phyloP scores from a whole-genome alignment of 805 yeast species.

The Lachancea cidri region DNA sequence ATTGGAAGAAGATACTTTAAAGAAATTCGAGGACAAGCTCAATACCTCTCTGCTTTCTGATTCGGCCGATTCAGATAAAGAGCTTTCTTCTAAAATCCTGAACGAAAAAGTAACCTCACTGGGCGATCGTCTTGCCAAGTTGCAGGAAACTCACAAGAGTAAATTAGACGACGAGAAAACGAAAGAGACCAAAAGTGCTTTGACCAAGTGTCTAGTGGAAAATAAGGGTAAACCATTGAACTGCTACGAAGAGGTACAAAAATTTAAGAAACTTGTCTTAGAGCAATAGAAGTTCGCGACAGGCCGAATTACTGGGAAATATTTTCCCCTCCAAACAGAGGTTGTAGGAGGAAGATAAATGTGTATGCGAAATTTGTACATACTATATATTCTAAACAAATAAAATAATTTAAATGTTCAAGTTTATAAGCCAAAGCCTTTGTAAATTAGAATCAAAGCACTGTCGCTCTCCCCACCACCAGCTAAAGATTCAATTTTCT shows the following conservation, averaged over 20 bases:
- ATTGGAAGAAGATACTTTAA: constrained; percentile 48
- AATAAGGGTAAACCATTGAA: constrained; percentile 63
- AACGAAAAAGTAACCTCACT: constrained; percentile 41
- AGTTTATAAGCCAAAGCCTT: constrained; percentile 62
- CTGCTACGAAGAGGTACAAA: constrained; percentile 77
- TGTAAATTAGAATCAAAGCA: constrained; percentile 83
- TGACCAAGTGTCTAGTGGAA: constrained; percentile 53
- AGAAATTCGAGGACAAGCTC: constrained; percentile 47
- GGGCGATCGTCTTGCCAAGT: constrained; percentile 33
- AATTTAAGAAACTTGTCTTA: constrained; percentile 56
- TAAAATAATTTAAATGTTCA: constrained; percentile 2
- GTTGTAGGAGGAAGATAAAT: constrained; percentile 8
- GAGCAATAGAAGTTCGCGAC: constrained; percentile 32
- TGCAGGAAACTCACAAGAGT: constrained; percentile 27
- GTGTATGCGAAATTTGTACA: constrained; percentile 6
- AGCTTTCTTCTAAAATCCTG: constrained; percentile 29
- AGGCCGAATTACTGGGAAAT: not conserved
- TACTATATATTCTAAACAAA: constrained; percentile 9
- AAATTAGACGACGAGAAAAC: constrained; percentile 23
- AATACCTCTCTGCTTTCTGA: constrained; percentile 36
- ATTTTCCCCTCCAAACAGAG: not conserved
- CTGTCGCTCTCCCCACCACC: constrained; percentile 99
- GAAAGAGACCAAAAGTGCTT: constrained; percentile 40
- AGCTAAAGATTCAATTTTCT: constrained; percentile 76
- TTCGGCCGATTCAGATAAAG: constrained; percentile 21